A percentile compares a stretch with the other conserved stretches of the same genome.
Evolutionary conservation across 805 yeast species (phyloP).

Genomic region (Myxozyma mucilagina): DNA sequence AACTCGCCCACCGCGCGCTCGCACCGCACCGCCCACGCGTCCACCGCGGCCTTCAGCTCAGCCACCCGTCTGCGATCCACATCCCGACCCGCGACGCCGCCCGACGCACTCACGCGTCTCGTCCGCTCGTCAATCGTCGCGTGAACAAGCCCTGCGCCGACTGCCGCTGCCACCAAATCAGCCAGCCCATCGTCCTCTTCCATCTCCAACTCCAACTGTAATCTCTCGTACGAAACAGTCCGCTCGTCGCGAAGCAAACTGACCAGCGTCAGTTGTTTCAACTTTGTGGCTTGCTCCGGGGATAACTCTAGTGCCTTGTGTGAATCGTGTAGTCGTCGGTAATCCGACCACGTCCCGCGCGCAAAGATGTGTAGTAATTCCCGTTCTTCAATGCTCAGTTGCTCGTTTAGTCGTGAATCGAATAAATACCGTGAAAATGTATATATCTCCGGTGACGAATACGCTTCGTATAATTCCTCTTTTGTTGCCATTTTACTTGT

Average conservation of each 20-base stretch:
- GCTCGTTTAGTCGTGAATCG: conserved; percentile 2
- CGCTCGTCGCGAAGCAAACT: conserved; percentile 19
- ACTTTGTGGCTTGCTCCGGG: conserved; percentile 22
- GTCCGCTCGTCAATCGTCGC: conserved; percentile 27
- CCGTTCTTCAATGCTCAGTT: conserved; percentile 2
- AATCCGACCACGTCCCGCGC: conserved; percentile 28
- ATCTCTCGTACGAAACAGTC: conserved; percentile 12
- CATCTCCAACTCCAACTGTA: conserved; percentile 13
- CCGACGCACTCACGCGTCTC: conserved; percentile 18
- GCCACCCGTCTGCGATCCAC: conserved; percentile 11
- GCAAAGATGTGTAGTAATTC: conserved; percentile 21
- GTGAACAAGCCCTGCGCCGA: conserved; percentile 19
- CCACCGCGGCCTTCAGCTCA: conserved; percentile 13
- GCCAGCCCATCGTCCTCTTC: conserved; percentile 10
- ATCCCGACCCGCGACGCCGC: conserved; percentile 25
- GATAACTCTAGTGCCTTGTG: too few species aligned
- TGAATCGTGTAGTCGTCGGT: too few species aligned
- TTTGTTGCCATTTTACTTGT: conserved; percentile 23
- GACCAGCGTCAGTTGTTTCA: conserved; percentile 27
- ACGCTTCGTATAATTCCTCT: conserved; percentile 24
- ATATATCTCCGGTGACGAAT: conserved; percentile 18
- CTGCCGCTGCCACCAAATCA: conserved; percentile 15
- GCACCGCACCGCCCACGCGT: conserved; percentile 22
- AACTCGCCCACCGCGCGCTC: conserved; percentile 14
- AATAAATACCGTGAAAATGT: conserved; percentile 11